These are phyloP conservation scores for Corniculantispora saksenae DNA, from an alignment of 2,329 filamentous ascomycete genomes.

Conservation along the genomic window DNA sequence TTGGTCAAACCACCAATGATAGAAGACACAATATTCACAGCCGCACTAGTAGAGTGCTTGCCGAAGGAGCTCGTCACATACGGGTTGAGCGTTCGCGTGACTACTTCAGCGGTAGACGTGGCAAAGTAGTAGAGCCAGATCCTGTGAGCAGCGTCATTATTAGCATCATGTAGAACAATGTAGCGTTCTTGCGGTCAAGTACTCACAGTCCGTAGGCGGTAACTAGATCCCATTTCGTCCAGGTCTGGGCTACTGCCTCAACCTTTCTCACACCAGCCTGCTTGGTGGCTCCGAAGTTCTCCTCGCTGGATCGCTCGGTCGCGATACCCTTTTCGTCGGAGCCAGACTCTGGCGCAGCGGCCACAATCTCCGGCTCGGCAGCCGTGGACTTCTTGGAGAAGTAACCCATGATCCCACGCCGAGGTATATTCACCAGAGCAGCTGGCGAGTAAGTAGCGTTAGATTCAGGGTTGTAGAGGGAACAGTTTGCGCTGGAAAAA, in stretches of 20 bases:
- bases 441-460: background rate
- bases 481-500: background rate
- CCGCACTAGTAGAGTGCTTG: conserved; percentile 55
- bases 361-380: conserved; percentile 27
- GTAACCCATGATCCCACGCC: background rate
- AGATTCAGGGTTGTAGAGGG: no score
- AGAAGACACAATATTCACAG: conserved; percentile 54
- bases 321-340: conserved; percentile 18
- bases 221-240: conserved; percentile 46
- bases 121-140: conserved; percentile 45
- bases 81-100: conserved; percentile 42
- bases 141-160: conserved; percentile 21
- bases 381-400: background rate
- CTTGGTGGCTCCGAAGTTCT: conserved; percentile 38
- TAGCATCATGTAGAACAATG: background rate
- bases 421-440: background rate
- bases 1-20: conserved; percentile 62
- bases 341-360: background rate
- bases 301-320: conserved; percentile 29
- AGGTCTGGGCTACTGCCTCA: conserved; percentile 44
- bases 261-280: conserved; percentile 50
- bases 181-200: background rate
- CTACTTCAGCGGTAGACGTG: conserved; percentile 38
- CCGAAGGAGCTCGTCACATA: conserved; percentile 54
- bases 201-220: conserved; percentile 46